phyloP scores from a whole-genome alignment of 2,329 filamentous ascomycete genomes.

The Colletotrichum spaethianum region DNA sequence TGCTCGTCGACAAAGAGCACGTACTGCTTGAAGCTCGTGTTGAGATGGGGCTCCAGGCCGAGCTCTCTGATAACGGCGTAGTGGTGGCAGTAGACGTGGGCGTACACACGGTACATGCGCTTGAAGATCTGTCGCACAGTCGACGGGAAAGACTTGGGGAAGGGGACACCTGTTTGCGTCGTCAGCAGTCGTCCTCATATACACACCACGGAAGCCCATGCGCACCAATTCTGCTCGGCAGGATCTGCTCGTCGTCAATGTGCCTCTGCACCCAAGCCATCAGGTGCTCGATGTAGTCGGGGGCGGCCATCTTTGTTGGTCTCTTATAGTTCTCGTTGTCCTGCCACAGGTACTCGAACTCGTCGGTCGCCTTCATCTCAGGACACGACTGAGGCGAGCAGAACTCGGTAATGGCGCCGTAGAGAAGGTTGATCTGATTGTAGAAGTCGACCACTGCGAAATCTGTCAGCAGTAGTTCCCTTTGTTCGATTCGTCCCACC shows the following conservation, averaged over 20 bases:
- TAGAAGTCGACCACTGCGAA: constrained; percentile 97
- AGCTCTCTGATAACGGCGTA: constrained; percentile 97
- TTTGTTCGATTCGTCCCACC: neutral
- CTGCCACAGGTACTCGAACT: constrained; percentile 99
- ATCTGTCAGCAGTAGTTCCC: constrained; percentile 45
- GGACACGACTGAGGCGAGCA: constrained; percentile 97
- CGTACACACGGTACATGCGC: constrained; percentile 97
- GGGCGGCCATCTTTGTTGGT: constrained; percentile 97
- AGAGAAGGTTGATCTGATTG: constrained; percentile 99
- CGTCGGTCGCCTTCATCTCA: constrained; percentile 99
- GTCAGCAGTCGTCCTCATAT: constrained; percentile 34
- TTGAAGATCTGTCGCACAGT: constrained; percentile 98
- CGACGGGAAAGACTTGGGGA: constrained; percentile 91
- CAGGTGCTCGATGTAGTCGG: constrained; percentile 96
- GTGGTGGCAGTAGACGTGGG: constrained; percentile 99
- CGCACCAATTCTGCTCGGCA: constrained; percentile 91
- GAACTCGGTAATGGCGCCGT: constrained; percentile 99
- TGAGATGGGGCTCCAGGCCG: constrained; percentile 95
- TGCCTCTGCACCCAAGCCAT: constrained; percentile 97
- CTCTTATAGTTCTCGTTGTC: constrained; percentile 94
- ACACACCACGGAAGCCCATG: neutral
- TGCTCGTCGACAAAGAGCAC: constrained; percentile 99
- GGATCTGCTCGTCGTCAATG: constrained; percentile 94
- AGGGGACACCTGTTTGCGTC: constrained; percentile 79
- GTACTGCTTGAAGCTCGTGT: constrained; percentile 99